Base-by-base conservation (phyloP, 1,284 basidiomycete genomes). In the Heterobasidion annosum region DNA sequence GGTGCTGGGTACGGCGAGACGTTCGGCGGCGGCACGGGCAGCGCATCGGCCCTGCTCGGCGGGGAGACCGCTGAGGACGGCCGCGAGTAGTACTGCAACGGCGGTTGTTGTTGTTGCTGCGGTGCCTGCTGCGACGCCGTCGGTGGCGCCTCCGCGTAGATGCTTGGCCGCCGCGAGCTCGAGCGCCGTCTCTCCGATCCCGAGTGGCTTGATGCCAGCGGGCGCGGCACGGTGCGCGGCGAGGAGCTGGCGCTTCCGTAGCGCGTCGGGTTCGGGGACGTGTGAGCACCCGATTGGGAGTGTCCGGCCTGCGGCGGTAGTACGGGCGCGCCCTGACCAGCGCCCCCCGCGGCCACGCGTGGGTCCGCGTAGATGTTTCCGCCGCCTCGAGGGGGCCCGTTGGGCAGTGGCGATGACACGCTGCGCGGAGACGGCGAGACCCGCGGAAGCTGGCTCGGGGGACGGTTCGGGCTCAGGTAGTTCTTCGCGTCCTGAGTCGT, bases 11-110 rank as follows among this genome's bases (percentile, higher is more conserved):
- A 40, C 8, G 50, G 53, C 33, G 57, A 54, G 42, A 56, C 43
- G 10, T 48, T 37, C 12, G 57, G 58, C 18, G 57, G 49, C 7
- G 57, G 58, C 34, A 59, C 51, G 34, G 57, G 58, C 15, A 59
- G 58, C 15, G 45, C 48, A 16, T 51, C 52, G 34, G 44, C 15
- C 8, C 37, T 46, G 1, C 46, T 52, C 37, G n/a, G 37, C 10
- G 58, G 50, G 4, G 50, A 51, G n/a, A 13, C 35, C 10, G 37
- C 13, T 15, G 15, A 35, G 9, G 50, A 19, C 33, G 25, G 34
- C 10, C 34, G 45, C 34, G 19, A 12, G 15, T 34, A 16, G 18
- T 35, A 18, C 50, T 51, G 35, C n/a, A 13, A 9, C 19, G 16
- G 35, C 19, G 8, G 35, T 37, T 16, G 50, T n/a, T 40, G 37